Evolutionary conservation across 176 grass and related monocot species (phyloP).

Genomic region (Metroxylon sagu): DNA sequence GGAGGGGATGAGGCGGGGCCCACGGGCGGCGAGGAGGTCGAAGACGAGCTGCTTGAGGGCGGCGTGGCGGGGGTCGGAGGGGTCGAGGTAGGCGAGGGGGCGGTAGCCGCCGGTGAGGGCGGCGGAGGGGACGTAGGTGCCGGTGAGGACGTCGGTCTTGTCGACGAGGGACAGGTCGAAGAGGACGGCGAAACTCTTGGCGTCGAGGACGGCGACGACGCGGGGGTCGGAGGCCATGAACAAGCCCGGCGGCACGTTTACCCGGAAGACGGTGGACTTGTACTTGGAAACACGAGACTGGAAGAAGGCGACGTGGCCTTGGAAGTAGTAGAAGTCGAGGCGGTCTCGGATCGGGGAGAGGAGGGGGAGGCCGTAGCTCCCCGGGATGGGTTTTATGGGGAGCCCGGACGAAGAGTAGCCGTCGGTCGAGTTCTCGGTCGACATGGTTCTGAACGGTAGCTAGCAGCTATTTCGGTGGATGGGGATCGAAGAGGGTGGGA

Average conservation of each 20-base stretch:
- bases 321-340: constrained; percentile 70
- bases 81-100: constrained; percentile 59
- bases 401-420: constrained; percentile 30
- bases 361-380: constrained; percentile 48
- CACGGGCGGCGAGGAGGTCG: constrained; percentile 33
- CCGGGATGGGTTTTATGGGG: constrained; percentile 41
- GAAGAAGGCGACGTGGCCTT: constrained; percentile 57
- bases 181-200: constrained; percentile 52
- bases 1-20: constrained; percentile 30
- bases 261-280: constrained; percentile 58
- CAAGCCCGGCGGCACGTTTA: constrained; percentile 49
- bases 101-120: constrained; percentile 47
- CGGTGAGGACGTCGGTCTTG: constrained; percentile 58
- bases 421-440: too few relatives aligned
- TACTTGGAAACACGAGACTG: constrained; percentile 40
- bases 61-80: constrained; percentile 39
- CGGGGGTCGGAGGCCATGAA: constrained; percentile 38
- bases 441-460: too few relatives aligned
- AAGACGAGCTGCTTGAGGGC: constrained; percentile 44
- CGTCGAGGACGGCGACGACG: constrained; percentile 71
- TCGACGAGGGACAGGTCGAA: constrained; percentile 52
- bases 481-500: too few relatives aligned
- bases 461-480: too few relatives aligned
- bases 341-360: constrained; percentile 46
- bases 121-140: constrained; percentile 50